phyloP scores from a whole-genome alignment of 164 flowering plant genomes.

The Tetrastigma voinierianum region DNA sequence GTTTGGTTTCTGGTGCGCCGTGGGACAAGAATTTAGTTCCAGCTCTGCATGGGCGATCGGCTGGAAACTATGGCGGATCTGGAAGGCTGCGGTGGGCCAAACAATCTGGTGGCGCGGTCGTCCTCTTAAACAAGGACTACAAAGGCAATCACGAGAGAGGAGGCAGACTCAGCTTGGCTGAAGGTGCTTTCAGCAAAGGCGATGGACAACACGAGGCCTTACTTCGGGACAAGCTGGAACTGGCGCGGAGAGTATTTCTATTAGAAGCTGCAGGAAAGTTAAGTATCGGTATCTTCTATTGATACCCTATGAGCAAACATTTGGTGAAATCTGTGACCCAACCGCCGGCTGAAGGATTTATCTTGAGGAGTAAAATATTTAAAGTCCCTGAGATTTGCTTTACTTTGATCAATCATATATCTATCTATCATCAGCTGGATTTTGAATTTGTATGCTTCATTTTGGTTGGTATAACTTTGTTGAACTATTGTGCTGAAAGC shows the following conservation, averaged over 20 bases:
- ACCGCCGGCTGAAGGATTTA: conserved; percentile 42
- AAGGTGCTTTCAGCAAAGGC: conserved; percentile 73
- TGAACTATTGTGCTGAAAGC: too few species aligned
- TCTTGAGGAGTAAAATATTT: too few species aligned
- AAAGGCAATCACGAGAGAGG: conserved; percentile 52
- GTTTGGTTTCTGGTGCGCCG: conserved; percentile 63
- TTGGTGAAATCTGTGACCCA: conserved; percentile 52
- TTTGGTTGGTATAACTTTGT: too few species aligned
- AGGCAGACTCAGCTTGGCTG: conserved; percentile 51
- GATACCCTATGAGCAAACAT: conserved; percentile 45
- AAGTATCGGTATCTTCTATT: conserved; percentile 55
- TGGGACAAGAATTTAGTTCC: conserved; percentile 67
- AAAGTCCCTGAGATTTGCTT: too few species aligned
- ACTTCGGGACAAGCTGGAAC: conserved; percentile 65
- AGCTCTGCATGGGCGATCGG: conserved; percentile 67
- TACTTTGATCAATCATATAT: too few species aligned
- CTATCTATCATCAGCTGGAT: too few species aligned
- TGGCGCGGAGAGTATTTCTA: conserved; percentile 53
- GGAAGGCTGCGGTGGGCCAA: conserved; percentile 73
- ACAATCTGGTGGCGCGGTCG: conserved; percentile 64
- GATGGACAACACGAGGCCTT: conserved; percentile 70
- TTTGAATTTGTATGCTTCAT: too few species aligned
- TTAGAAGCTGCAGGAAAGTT: conserved; percentile 45
- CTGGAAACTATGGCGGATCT: conserved; percentile 67
- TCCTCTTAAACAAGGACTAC: conserved; percentile 60